Percentiles rank a stretch among this genome's conserved stretches.
phyloP scores from a whole-genome alignment of 2,329 filamentous ascomycete species.

The Sporothrix brasiliensis region DNA sequence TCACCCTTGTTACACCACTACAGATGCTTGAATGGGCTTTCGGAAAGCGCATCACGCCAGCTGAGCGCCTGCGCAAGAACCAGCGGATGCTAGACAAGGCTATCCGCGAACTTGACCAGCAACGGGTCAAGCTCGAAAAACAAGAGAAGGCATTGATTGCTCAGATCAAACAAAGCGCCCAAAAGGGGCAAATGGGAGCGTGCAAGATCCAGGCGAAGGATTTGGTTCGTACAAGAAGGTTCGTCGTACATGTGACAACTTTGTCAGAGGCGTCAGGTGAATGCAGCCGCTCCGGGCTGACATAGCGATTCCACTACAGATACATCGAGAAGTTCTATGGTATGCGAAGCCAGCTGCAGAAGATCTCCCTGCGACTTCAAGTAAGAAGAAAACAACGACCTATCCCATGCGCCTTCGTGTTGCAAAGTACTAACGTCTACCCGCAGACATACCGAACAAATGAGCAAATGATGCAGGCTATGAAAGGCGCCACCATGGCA shows the following conservation, averaged over 20 bases:
- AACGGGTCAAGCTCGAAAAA: conserved; percentile 93
- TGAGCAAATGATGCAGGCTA: conserved; percentile 99
- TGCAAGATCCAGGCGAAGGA: conserved; percentile 99
- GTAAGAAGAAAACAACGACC: conserved; percentile 49
- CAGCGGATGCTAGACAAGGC: conserved; percentile 97
- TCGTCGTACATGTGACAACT: conserved; percentile 33
- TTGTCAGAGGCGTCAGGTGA: neutral
- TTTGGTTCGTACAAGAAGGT: conserved; percentile 85
- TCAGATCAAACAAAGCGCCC: conserved; percentile 97
- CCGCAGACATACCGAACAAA: conserved; percentile 90
- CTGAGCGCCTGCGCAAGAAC: conserved; percentile 87
- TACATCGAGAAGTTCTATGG: conserved; percentile 98
- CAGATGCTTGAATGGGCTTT: conserved; percentile 99
- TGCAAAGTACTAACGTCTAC: neutral
- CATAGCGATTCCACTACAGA: conserved; percentile 48
- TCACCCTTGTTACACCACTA: neutral
- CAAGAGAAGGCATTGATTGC: conserved; percentile 96
- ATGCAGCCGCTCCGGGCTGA: neutral
- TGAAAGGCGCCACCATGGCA: conserved; percentile 95
- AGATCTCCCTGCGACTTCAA: conserved; percentile 92
- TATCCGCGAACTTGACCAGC: conserved; percentile 91
- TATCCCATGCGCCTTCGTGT: neutral
- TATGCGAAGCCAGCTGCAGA: conserved; percentile 96
- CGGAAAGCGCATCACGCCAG: conserved; percentile 97
- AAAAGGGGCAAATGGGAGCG: conserved; percentile 97